Base-by-base conservation (phyloP, 2,329 filamentous ascomycete species). In the Colletotrichum sp. region DNA sequence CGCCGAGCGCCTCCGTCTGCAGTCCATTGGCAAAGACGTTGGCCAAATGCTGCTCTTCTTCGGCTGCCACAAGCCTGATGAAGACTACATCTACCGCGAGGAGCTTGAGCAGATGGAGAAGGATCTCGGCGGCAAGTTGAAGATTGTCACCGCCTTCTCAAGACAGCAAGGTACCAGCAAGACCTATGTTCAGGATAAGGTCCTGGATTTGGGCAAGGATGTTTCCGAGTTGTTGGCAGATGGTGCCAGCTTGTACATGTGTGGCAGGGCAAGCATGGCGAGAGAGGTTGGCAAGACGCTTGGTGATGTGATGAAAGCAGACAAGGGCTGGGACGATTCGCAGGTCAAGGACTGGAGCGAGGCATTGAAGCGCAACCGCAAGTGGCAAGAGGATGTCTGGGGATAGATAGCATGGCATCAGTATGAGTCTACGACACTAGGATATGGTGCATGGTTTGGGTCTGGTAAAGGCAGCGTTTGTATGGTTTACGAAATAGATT, bases 321-420 rank as follows among this genome's bases (percentile, higher is more conserved):
- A 78, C 43, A 85, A 84, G 74, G 81, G 79, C 2, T 85, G 86
- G 84, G 79, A 77, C 16, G 85, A 87, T 21, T 78, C 74, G 8
- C 83, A 87, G 59, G 82, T 85, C 16, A 86, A 85, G 69, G 81
- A 83, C 66, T 90, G 88, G 88, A 84, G 81, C 28, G 87, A 87
- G 76, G 83, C 80, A 18, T 79, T 88, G 52, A 89, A 88, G 84
- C 87, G 85, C 78, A 83, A 83, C 32, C 85, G 84, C n/a, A 89
- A 88, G 79, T 90, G 88, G 87, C 85, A 86, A 77, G 87, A 89
- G 78, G 88, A 90, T 83, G 88, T 90, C 58, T 90, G 88, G 88
- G 86, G 86, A 26, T 87, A 69, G 58, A 32, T 36, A 14, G 24
- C 0, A 32, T 34, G 18, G 7, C 12, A 21, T 34, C 3, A 7